Evolutionary conservation across 768 basidiomycete genomes (phyloP), one percentile per base, ranked within the genome.

Genomic region (Amyloporia xantha): DNA sequence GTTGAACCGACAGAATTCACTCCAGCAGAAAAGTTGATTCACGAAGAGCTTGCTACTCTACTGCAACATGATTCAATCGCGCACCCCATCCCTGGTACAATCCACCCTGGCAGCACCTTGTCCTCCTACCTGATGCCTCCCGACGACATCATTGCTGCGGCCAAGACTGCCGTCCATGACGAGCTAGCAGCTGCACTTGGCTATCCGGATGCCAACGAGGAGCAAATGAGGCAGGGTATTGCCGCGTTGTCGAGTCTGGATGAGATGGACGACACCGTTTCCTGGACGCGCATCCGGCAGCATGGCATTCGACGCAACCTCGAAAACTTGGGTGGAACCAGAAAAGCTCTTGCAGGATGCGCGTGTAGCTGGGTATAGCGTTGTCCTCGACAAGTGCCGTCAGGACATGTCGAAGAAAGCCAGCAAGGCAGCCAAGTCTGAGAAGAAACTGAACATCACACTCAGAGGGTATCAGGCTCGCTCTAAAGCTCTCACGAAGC

Each of bases 381-480:
- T 73, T 5, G 67, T 86, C 30, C 71, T 95, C 48, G 73, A 78
- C 5, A 72, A 80, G 44, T 73, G 73, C 47, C 79, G 84, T 23
- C 83, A 84, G 13, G 64, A 69, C 43, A 91, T 99, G 84, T 68
- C 81, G 27, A 81, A 79, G 61, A 88, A 94, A 60, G 87, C 89
- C 0, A 77, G 74, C 47, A 91, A 86, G 62, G 86, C 88, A 0
- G 66, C 77, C 19, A 98, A 96, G 71, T 62, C 75, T 4, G 95
- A 97, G 73, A 96, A 93, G 78, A 95, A 92, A 65, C 78, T 98
- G 9, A 77, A 74, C 7, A 80, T 92, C 49, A 78, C 79, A 12
- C 78, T 98, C 2, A 93, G 93, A n/a, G 96, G 96, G 7, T 98
- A 98, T 64, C 80, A 89, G 61, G 76, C 77, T 33, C 81, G 94